Percentiles rank a stretch among this genome's conserved stretches.
Conservation (phyloP, 2,329 filamentous ascomycete species). For the Colletotrichum lindemuthianum region DNA sequence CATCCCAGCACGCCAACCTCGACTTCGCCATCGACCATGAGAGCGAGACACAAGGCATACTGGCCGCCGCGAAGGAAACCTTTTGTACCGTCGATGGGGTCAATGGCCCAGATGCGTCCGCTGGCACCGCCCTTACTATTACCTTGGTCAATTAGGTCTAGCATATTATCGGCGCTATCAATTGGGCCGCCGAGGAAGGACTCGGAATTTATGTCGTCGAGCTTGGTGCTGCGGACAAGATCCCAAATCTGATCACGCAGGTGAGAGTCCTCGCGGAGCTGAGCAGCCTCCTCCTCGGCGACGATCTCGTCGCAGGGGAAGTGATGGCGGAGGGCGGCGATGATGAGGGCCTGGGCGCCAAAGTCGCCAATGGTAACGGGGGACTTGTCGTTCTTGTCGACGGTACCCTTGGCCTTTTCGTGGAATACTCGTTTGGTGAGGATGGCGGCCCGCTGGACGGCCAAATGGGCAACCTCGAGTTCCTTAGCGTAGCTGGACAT, state of each 20-base stretch:
- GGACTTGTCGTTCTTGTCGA: slow-evolving; percentile 94
- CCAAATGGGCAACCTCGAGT: slow-evolving; percentile 84
- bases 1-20: slow-evolving; percentile 95
- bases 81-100: slow-evolving; percentile 98
- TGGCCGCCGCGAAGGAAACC: slow-evolving; percentile 96
- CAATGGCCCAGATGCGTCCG: slow-evolving; percentile 93
- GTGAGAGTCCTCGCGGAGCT: slow-evolving; percentile 75
- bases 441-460: slow-evolving; percentile 79
- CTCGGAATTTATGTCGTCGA: slow-evolving; percentile 74
- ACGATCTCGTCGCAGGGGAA: slow-evolving; percentile 94
- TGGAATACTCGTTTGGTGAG: slow-evolving; percentile 67
- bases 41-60: slow-evolving; percentile 92
- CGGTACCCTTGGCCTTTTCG: slow-evolving; percentile 92
- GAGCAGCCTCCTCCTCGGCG: slow-evolving; percentile 90
- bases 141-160: slow-evolving; percentile 74
- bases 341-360: slow-evolving; percentile 96
- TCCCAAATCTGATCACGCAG: slow-evolving; percentile 81
- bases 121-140: slow-evolving; percentile 75
- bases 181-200: slow-evolving; percentile 76
- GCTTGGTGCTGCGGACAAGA: slow-evolving; percentile 76
- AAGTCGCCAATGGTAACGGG: slow-evolving; percentile 99
- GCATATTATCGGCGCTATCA: slow-evolving; percentile 71
- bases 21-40: slow-evolving; percentile 93
- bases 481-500: slow-evolving; percentile 74
- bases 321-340: slow-evolving; percentile 85